phyloP scores from a whole-genome alignment of 139 green algal species.

The Coelastrella sp. region DNA sequence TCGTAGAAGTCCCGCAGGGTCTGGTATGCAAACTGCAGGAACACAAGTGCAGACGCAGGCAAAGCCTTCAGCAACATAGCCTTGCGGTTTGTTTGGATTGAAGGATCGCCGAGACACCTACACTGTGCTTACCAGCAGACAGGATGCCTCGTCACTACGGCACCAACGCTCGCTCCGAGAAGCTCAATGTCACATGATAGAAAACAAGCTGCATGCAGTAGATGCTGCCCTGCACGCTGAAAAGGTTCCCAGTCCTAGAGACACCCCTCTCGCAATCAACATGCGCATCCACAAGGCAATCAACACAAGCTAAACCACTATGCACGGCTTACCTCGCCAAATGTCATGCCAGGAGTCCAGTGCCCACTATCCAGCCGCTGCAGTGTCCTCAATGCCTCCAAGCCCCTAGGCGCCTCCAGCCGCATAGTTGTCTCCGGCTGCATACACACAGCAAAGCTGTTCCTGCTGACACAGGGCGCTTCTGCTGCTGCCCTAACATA shows the following conservation, averaged over 20 bases:
- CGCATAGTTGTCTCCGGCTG: constrained; percentile 5
- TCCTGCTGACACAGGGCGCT: constrained; percentile 57
- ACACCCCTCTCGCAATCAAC: too few species aligned
- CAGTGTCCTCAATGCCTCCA: neutral
- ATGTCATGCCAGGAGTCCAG: constrained; percentile 32
- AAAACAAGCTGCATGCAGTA: too few species aligned
- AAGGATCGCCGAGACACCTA: neutral
- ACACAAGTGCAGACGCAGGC: constrained; percentile 59
- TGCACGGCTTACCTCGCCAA: neutral
- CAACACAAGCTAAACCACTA: neutral
- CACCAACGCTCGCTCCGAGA: too few species aligned
- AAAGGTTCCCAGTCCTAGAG: too few species aligned
- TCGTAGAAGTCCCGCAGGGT: constrained; percentile 71
- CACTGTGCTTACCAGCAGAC: too few species aligned
- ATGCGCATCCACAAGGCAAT: too few species aligned
- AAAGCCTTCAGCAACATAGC: neutral
- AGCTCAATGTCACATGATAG: too few species aligned
- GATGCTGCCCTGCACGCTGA: too few species aligned
- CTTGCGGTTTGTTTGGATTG: neutral
- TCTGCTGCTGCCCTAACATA: constrained; percentile 66
- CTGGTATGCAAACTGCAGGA: constrained; percentile 76
- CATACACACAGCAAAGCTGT: constrained; percentile 91
- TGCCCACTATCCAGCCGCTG: constrained; percentile 24
- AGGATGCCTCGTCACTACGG: too few species aligned
- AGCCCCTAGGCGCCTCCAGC: neutral